These are phyloP conservation scores for Parmelia sp. DNA, from an alignment of 495 filamentous ascomycete genomes.

Conservation along the genomic window DNA sequence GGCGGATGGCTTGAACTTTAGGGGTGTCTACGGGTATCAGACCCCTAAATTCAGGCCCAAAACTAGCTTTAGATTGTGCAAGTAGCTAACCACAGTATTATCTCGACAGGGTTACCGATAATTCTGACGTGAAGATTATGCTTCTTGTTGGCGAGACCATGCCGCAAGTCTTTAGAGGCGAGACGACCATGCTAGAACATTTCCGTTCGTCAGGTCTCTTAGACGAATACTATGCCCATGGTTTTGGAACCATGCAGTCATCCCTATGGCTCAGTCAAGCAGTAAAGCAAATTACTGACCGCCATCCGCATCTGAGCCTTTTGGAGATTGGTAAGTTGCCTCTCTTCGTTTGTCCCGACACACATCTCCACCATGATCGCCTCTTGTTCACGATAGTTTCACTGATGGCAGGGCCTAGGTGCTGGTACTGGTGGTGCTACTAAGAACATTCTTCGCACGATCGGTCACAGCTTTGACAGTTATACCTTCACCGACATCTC, in stretches of 20 bases:
- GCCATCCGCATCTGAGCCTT: slow-evolving; percentile 31
- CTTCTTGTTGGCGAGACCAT: slow-evolving; percentile 8
- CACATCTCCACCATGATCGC: too few species aligned
- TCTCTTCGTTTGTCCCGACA: background rate
- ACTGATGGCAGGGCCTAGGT: slow-evolving; percentile 26
- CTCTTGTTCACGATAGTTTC: too few species aligned
- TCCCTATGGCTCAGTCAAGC: slow-evolving; percentile 18
- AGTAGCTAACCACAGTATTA: background rate
- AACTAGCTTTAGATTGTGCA: slow-evolving; percentile 2
- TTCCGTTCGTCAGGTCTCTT: slow-evolving; percentile 10
- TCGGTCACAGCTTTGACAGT: slow-evolving; percentile 21
- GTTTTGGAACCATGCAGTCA: slow-evolving; percentile 18
- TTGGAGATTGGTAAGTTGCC: slow-evolving; percentile 32
- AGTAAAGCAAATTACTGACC: slow-evolving; percentile 30
- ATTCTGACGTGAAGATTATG: slow-evolving; percentile 8
- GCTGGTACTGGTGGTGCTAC: slow-evolving; percentile 38
- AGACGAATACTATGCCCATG: slow-evolving; percentile 13
- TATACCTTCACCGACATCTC: slow-evolving; percentile 51
- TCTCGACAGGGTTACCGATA: background rate
- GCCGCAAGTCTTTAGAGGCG: background rate
- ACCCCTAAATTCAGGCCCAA: too few species aligned
- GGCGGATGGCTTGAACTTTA: too few species aligned
- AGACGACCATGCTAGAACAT: slow-evolving; percentile 10
- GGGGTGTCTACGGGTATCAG: too few species aligned
- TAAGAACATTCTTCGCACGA: slow-evolving; percentile 27